Conservation (phyloP, 495 filamentous ascomycete genomes). For the Annulohypoxylon nitens region DNA sequence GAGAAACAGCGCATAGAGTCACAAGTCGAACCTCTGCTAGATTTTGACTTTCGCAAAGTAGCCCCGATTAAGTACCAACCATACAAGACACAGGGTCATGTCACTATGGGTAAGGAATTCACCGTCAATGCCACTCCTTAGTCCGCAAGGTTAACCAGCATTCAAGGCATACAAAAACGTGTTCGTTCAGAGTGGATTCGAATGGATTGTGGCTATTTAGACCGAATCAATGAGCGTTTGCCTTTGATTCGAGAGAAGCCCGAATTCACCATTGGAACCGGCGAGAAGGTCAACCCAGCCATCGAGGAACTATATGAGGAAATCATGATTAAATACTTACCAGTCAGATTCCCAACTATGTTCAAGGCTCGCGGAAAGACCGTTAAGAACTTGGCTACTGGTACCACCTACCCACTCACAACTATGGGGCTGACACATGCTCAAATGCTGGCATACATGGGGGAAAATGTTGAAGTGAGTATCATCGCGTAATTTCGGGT, state of each 20-base stretch:
- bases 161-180: slow-evolving; percentile 36
- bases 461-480: slow-evolving; percentile 40
- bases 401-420: slow-evolving; percentile 24
- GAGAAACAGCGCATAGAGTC: slow-evolving; percentile 5
- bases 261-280: slow-evolving; percentile 37
- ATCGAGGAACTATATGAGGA: slow-evolving; percentile 42
- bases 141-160: not conserved
- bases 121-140: not conserved
- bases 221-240: slow-evolving; percentile 31
- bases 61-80: slow-evolving; percentile 37
- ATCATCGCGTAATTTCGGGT: no score
- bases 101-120: slow-evolving; percentile 35
- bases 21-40: slow-evolving; percentile 23
- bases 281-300: slow-evolving; percentile 37
- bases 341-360: slow-evolving; percentile 42
- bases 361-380: slow-evolving; percentile 26
- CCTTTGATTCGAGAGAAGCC: slow-evolving; percentile 30
- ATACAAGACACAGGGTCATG: slow-evolving; percentile 38
- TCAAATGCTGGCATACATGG: slow-evolving; percentile 40
- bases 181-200: slow-evolving; percentile 39
- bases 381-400: slow-evolving; percentile 37
- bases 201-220: slow-evolving; percentile 35
- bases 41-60: slow-evolving; percentile 43
- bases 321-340: slow-evolving; percentile 42
- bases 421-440: slow-evolving; percentile 24